These are phyloP conservation scores for Diaporthe citri DNA, from an alignment of 2,329 filamentous ascomycete species.

Conservation along the genomic window DNA sequence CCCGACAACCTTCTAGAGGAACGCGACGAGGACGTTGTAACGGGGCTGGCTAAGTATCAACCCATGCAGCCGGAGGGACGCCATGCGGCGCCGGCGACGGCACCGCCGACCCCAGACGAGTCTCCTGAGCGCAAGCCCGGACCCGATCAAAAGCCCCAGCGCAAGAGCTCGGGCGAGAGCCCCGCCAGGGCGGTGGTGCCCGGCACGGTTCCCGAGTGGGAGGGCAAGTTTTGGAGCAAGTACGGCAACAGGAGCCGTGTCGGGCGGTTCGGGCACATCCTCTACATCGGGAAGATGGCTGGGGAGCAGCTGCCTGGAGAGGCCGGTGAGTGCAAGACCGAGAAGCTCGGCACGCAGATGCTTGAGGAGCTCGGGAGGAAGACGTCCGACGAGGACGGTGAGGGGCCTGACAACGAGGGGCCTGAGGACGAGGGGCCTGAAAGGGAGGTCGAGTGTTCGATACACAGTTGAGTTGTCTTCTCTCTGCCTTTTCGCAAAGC, in stretches of 20 bases:
- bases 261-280: slow-evolving; percentile 17
- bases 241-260: slow-evolving; percentile 45
- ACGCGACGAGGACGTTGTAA: neutral
- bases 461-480: too few species aligned
- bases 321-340: too few species aligned
- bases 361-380: neutral
- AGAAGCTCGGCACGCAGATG: neutral
- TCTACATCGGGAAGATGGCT: neutral
- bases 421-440: too few species aligned
- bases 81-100: neutral
- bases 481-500: neutral
- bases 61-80: neutral
- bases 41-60: neutral
- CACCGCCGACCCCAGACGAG: neutral
- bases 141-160: neutral
- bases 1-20: neutral
- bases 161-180: neutral
- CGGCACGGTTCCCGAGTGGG: slow-evolving; percentile 41
- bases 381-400: neutral
- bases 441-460: neutral
- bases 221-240: slow-evolving; percentile 39
- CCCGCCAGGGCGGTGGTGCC: neutral
- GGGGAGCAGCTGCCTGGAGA: neutral
- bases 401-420: too few species aligned
- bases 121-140: neutral